Evolutionary conservation across 441 rosid species (phyloP).

Genomic region (Erodium chrysanthum): DNA sequence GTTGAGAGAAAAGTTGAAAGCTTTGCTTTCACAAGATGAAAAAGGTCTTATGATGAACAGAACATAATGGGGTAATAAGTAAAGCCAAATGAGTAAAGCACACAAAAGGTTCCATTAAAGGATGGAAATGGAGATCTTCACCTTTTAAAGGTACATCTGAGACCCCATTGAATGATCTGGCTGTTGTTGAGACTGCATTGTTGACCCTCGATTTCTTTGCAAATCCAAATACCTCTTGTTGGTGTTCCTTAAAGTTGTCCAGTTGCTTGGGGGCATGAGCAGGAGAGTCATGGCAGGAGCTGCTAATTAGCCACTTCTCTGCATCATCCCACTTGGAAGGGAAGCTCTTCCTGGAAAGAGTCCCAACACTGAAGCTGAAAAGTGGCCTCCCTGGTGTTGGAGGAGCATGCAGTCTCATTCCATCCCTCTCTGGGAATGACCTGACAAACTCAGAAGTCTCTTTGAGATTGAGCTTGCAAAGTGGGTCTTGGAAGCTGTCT

Average conservation of each 20-base stretch:
- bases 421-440: constrained; percentile 41
- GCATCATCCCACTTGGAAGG: constrained; percentile 97
- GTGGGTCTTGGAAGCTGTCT: constrained; percentile 47
- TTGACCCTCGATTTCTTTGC: constrained; percentile 54
- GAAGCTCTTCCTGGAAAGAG: constrained; percentile 29
- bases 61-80: constrained; percentile 14
- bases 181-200: constrained; percentile 23
- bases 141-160: constrained; percentile 59
- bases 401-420: constrained; percentile 55
- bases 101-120: constrained; percentile 10
- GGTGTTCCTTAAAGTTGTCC: constrained; percentile 32
- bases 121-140: constrained; percentile 19
- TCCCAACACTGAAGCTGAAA: constrained; percentile 49
- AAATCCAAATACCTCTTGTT: constrained; percentile 30
- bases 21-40: background rate
- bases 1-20: background rate
- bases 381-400: constrained; percentile 75
- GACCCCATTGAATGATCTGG: constrained; percentile 30
- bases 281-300: constrained; percentile 31
- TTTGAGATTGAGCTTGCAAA: constrained; percentile 57
- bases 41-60: constrained; percentile 19
- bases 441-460: constrained; percentile 69
- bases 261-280: constrained; percentile 39
- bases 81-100: constrained; percentile 17
- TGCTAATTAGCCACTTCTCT: constrained; percentile 66